Conservation (phyloP, 2,329 filamentous ascomycete species). For the Zymoseptoria tritici region DNA sequence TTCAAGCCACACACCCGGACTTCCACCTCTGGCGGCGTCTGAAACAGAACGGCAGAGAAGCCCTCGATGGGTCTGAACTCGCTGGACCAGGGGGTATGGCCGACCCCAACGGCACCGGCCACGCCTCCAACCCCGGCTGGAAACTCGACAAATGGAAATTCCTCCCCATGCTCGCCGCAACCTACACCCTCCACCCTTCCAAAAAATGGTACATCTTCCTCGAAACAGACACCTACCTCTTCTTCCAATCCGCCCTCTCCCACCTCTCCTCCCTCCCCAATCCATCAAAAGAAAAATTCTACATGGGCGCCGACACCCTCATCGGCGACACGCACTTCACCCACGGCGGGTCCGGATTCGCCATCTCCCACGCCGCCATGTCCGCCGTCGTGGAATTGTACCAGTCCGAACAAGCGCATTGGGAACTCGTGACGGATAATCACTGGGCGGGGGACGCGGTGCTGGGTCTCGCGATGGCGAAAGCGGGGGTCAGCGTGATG, state of each 20-base stretch:
- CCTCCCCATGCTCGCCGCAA: slow-evolving; percentile 35
- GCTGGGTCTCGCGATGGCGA: slow-evolving; percentile 17
- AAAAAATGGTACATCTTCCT: slow-evolving; percentile 54
- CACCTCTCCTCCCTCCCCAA: slow-evolving; percentile 48
- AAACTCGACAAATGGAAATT: slow-evolving; percentile 46
- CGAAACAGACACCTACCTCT: slow-evolving; percentile 51
- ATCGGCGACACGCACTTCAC: slow-evolving; percentile 33
- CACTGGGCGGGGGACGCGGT: slow-evolving; percentile 23
- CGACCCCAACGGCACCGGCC: background rate
- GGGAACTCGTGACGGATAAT: slow-evolving; percentile 16
- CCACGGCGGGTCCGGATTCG: slow-evolving; percentile 35
- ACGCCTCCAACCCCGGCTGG: slow-evolving; percentile 22
- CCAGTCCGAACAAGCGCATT: slow-evolving; percentile 30
- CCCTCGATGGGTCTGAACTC: slow-evolving; percentile 15
- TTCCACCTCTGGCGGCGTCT: slow-evolving; percentile 22
- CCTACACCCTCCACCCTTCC: slow-evolving; percentile 32
- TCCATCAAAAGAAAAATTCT: slow-evolving; percentile 41
- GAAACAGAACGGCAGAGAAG: slow-evolving; percentile 9
- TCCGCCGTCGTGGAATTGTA: slow-evolving; percentile 31
- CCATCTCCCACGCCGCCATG: slow-evolving; percentile 37
- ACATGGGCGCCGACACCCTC: slow-evolving; percentile 47
- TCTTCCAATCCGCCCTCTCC: slow-evolving; percentile 45
- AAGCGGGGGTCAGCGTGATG: slow-evolving; percentile 13
- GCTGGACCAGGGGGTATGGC: slow-evolving; percentile 10
- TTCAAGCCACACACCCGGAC: slow-evolving; percentile 16